Conservation (phyloP, 139 green algal genomes). For the Chlorella sorokiniana region DNA sequence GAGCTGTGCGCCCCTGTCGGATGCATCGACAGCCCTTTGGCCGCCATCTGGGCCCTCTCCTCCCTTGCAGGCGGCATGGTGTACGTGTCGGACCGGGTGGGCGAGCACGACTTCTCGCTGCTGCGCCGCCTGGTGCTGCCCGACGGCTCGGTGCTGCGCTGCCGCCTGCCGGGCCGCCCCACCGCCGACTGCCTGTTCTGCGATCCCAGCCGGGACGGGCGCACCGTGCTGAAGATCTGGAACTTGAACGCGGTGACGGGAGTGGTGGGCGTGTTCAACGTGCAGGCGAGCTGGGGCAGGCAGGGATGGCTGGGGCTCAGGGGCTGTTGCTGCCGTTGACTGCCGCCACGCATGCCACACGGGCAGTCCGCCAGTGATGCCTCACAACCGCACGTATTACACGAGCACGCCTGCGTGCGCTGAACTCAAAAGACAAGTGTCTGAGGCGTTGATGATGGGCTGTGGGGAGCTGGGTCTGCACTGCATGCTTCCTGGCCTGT, state of each 20-base stretch:
- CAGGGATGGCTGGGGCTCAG: conserved; percentile 42
- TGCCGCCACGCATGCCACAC: not conserved
- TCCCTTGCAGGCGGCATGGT: conserved; percentile 55
- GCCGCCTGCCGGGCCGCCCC: conserved; percentile 74
- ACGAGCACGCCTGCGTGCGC: no score
- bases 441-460: no score
- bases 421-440: no score
- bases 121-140: conserved; percentile 71
- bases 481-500: no score
- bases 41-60: no score
- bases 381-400: not conserved
- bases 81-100: conserved; percentile 76
- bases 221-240: conserved; percentile 70
- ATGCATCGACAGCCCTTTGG: no score
- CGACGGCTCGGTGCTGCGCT: conserved; percentile 58
- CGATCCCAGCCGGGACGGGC: conserved; percentile 77
- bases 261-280: conserved; percentile 83
- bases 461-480: no score
- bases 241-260: conserved; percentile 62
- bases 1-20: no score
- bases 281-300: conserved; percentile 74
- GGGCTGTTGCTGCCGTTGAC: not conserved
- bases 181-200: conserved; percentile 88
- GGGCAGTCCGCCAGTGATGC: no score
- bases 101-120: conserved; percentile 71